Base-by-base conservation (phyloP, 2,329 filamentous ascomycete genomes). In the Cladophialophora psammophila region DNA sequence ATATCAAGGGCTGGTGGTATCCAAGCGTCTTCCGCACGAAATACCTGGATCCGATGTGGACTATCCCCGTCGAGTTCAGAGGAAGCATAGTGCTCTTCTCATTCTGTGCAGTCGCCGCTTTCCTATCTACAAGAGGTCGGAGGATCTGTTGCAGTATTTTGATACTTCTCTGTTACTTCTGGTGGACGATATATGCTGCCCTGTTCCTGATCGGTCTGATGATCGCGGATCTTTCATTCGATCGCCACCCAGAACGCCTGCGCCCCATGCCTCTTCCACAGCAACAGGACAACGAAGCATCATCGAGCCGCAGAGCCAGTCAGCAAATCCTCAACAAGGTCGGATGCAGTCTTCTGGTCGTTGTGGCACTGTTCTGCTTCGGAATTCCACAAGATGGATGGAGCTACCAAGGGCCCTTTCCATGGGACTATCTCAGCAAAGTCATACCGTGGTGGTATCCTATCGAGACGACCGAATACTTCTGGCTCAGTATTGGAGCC, bases 31-130 rank as follows among this genome's bases (percentile, higher is more conserved):
- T 70, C 59, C 60, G 67, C 36, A 69, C 60, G 12, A 58, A 66
- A 15, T 69, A 64, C 45, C 50, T 69, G 18, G 67, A 66, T 26
- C 63, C 63, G 40, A 66, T 69, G 67, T 82, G 81, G 80, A 82
- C 80, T 5, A 81, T 82, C 32, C 80, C 80, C 1, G 77, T 82
- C n/a, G 80, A 82, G 69, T 79, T 82, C 57, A 78, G 80, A 56
- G 78, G 79, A 63, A 82, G 79, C 1, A 76, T 78, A 18, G 50
- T 69, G n/a, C 35, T 71, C 2, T 71, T 71, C 54, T 63, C 56
- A 55, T 70, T 69, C 59, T 57, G 62, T 34, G 56, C 65, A 15
- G 63, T 61, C 32, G 42, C 64, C 5, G 61, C 64, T n/a, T 66
- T 58, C 38, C 40, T 66, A 34, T 36, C 56, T 35, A 60, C 57